Base-by-base conservation (phyloP, 2,329 filamentous ascomycete genomes). In the Pseudogymnoascus sp. region DNA sequence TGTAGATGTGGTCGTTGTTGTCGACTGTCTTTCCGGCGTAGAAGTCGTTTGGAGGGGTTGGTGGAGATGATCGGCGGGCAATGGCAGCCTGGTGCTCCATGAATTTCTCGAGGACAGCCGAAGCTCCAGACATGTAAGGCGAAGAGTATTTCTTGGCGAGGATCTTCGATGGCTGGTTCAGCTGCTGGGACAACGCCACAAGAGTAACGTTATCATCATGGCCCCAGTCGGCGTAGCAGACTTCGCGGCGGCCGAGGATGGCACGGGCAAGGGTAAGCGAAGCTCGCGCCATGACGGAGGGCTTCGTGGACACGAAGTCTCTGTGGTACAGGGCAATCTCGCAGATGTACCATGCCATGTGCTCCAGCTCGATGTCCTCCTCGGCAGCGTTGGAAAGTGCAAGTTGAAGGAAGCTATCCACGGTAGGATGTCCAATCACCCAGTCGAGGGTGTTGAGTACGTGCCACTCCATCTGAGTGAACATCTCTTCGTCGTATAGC, bases 391-490 rank as follows among this genome's bases (percentile, higher is more conserved):
- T 90, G 48, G 89, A 82, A 37, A 95, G 82, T 63, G 92, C 90
- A 63, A 96, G 78, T 71, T 96, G 89, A 52, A 95, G 82, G 76
- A 96, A 99, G 72, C 88, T 89, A 74, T 97, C 92, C 65, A 96
- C 89, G 26, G 94, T 97, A 1, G 94, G 92, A 75, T 97, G 92
- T 60, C 94, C 94, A 66, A 99, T 89, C 66, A 87, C 85, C 94
- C 94, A 99, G 72, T 95, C 90, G 62, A 99, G 82, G 1, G 94
- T 99, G 76, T 96, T 95, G 67, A 99, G 82, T 35, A 99, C 92
- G 74, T 99, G 94, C 92, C 95, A 97, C 77, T 99, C 94, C 94
- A 99, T 99, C 75, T 99, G 94, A 9, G 92, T 92, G 77, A 99
- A 99, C 94, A 99, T 99, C 76, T 96, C 92, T 57, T 96, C 91